Evolutionary conservation across 2,329 filamentous ascomycete species (phyloP), one percentile per base, ranked within the genome.

Genomic region (Penicillium hordei): DNA sequence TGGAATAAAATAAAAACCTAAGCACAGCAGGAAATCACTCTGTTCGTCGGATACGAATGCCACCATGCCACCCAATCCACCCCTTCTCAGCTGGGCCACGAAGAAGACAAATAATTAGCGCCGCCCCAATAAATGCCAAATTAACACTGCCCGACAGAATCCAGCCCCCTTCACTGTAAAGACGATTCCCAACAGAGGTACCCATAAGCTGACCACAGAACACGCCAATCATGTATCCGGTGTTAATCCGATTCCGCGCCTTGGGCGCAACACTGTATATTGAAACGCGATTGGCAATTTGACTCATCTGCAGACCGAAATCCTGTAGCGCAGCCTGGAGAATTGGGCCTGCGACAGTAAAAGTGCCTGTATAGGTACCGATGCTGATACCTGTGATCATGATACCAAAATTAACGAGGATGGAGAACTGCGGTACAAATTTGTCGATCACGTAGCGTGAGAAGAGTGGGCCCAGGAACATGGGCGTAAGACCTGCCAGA

Each of bases 131-230:
- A 58, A 85, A 80, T 3, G 78, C 84, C 31, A 87, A 77, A 68
- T 82, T 84, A 34, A 81, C 78, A 65, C 82, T 83, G 0, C 84
- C 84, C 59, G 79, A 82, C 15, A 76, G 75, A 2, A 81, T 74
- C 85, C 85, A 87, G 0, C 85, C 85, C 0, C 78, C 80, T 5
- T 72, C 60, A 6, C 82, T 82, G 68, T 84, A 87, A 13, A 87
- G 71, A 44, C 79, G 75, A 60, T 82, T 85, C 0, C 84, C 83
- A 5, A 84, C 83, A 1, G 83, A 79, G 0, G 86, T 88, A 0
- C 90, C 90, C 2, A 86, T 87, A 46, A 94, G 68, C 76, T 94
- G 90, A 0, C 90, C 90, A 29, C 83, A 85, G 67, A 93, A 93
- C 0, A 84, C 86, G 8, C 82, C 81, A 0, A 92, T 81, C 90